These are phyloP conservation scores for Gossypium trilobum DNA, from an alignment of 441 rosid genomes.

Conservation along the genomic window DNA sequence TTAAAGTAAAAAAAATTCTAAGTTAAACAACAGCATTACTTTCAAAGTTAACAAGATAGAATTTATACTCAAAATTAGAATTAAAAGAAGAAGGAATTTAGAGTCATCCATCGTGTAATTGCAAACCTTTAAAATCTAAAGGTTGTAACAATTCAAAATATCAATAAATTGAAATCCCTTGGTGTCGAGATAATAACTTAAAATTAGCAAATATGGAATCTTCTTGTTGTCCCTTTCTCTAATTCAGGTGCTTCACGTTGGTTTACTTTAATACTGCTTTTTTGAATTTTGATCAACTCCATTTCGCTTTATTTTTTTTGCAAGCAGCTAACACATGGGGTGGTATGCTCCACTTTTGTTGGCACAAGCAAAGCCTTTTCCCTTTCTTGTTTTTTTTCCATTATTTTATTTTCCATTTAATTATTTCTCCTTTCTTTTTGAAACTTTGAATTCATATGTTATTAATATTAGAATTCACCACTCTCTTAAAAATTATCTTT, in stretches of 20 bases:
- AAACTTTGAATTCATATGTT: neutral
- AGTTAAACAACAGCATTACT: too few species aligned
- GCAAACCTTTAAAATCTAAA: too few species aligned
- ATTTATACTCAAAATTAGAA: too few species aligned
- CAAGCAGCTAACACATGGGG: constrained; percentile 30
- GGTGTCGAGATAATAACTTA: too few species aligned
- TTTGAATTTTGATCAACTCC: neutral
- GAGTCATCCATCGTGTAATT: too few species aligned
- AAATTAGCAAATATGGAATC: constrained; percentile 10
- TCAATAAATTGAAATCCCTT: too few species aligned
- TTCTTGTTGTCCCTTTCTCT: neutral
- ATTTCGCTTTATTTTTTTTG: neutral
- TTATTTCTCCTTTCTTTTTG: neutral
- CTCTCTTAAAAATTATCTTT: too few species aligned
- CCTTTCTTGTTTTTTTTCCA: constrained; percentile 11
- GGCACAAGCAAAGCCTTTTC: constrained; percentile 27
- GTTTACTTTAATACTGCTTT: constrained; percentile 13
- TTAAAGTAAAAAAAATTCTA: too few species aligned
- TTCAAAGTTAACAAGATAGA: too few species aligned
- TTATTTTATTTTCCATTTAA: neutral
- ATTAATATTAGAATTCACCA: too few species aligned
- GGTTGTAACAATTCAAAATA: too few species aligned
- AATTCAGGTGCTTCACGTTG: constrained; percentile 30
- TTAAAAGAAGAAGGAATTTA: too few species aligned
- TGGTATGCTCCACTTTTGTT: constrained; percentile 40